A percentile compares a stretch with the other conserved stretches of the same genome.
These are phyloP conservation scores for Aureobasidium leucospermi DNA, from an alignment of 2,329 filamentous ascomycete species.

Conservation along the genomic window DNA sequence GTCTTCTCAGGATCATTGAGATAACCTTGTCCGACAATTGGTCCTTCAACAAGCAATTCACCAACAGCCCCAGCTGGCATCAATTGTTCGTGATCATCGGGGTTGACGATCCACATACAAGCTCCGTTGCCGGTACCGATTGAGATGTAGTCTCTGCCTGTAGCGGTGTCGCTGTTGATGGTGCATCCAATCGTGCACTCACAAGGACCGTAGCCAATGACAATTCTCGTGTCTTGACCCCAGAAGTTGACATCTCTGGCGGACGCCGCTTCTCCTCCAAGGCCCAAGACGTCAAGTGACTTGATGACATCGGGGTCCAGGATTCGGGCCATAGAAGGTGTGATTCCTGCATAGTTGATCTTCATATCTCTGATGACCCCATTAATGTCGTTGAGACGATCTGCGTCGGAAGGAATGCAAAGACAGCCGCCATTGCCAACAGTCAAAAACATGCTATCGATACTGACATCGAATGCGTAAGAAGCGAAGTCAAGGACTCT, in stretches of 20 bases:
- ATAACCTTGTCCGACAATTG: constrained; percentile 39
- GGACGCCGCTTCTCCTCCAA: constrained; percentile 38
- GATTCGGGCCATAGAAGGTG: constrained; percentile 37
- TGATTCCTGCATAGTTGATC: constrained; percentile 38
- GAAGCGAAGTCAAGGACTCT: constrained; percentile 16
- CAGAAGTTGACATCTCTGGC: constrained; percentile 31
- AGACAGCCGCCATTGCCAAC: constrained; percentile 17
- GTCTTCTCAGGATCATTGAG: constrained; percentile 28
- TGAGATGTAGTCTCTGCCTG: constrained; percentile 13
- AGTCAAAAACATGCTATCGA: constrained; percentile 16
- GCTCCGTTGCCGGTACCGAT: constrained; percentile 18
- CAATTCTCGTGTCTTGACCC: constrained; percentile 31
- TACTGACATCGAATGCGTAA: constrained; percentile 17
- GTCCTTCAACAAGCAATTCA: constrained; percentile 41
- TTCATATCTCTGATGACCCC: constrained; percentile 31
- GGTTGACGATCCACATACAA: constrained; percentile 27
- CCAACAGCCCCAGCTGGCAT: constrained; percentile 39
- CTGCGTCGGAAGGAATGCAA: constrained; percentile 37
- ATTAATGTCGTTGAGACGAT: constrained; percentile 41
- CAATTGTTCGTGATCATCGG: constrained; percentile 22
- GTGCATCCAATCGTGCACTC: constrained; percentile 27
- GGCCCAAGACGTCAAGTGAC: constrained; percentile 35
- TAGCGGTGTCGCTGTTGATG: constrained; percentile 15
- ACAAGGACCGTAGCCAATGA: constrained; percentile 40
- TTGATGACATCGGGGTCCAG: constrained; percentile 33